Percentiles rank a stretch among this genome's conserved stretches.
Evolutionary conservation across 176 grass and related monocot species (phyloP).

Genomic region (Triticum dicoccoides): DNA sequence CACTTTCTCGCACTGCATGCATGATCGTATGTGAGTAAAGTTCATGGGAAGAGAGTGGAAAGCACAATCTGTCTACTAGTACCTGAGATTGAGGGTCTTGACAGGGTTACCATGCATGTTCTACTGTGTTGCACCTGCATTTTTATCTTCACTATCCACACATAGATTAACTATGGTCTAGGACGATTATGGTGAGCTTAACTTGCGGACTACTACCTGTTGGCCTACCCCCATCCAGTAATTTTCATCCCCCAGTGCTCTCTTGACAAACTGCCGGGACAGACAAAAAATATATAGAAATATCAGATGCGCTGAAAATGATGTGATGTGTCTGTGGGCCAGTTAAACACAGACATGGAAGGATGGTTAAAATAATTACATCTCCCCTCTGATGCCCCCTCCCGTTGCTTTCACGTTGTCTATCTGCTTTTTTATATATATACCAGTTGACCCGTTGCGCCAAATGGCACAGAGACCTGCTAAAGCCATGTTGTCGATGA

Average conservation of each 20-base stretch:
- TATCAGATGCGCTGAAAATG: neutral
- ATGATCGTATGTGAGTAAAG: conserved; percentile 29
- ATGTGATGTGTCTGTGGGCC: conserved; percentile 5
- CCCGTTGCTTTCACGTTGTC: neutral
- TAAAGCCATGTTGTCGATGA: no score
- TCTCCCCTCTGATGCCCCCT: neutral
- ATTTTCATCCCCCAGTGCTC: neutral
- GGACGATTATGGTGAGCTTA: neutral
- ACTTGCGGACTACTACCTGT: neutral
- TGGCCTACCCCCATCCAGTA: neutral
- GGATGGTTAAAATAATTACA: neutral
- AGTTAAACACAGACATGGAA: neutral
- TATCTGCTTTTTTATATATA: no score
- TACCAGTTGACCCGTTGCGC: no score
- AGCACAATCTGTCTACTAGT: neutral
- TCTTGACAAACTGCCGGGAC: neutral
- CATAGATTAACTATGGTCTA: neutral
- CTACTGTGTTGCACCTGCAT: no score
- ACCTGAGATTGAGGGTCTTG: neutral
- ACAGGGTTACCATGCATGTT: neutral
- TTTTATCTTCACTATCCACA: neutral
- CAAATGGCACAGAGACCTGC: no score
- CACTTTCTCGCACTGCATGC: conserved; percentile 9
- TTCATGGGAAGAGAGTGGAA: neutral
- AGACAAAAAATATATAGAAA: neutral